Conservation (phyloP, 768 basidiomycete genomes). For the Coprinopsis cinerea region DNA sequence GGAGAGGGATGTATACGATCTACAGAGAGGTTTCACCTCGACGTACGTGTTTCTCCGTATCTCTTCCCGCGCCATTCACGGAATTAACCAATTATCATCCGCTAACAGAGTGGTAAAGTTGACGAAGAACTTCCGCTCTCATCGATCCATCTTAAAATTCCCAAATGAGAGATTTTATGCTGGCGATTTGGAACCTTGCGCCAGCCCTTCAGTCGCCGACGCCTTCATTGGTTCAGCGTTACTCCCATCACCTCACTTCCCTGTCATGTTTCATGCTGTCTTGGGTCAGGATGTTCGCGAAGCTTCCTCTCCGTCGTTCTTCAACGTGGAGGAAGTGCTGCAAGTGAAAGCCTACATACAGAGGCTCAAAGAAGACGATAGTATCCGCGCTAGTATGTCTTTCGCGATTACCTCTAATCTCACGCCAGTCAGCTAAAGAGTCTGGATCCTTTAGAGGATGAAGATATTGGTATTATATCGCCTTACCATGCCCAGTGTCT, state of each 20-base stretch:
- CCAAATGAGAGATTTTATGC: conserved; percentile 58
- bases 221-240: conserved; percentile 32
- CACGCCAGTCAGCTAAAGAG: too few species aligned
- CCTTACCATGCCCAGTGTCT: conserved; percentile 58
- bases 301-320: conserved; percentile 62
- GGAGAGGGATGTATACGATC: conserved; percentile 37
- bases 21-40: conserved; percentile 12
- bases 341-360: conserved; percentile 49
- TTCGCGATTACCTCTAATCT: too few species aligned
- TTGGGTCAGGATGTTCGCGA: conserved; percentile 62
- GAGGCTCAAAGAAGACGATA: conserved; percentile 26
- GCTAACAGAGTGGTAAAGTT: conserved; percentile 52
- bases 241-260: conserved; percentile 41
- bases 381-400: conserved; percentile 36
- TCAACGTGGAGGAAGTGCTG: conserved; percentile 56
- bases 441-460: too few species aligned
- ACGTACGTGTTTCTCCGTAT: neutral
- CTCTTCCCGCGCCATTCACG: conserved; percentile 2
- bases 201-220: conserved; percentile 33
- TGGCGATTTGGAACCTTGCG: conserved; percentile 45
- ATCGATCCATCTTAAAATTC: conserved; percentile 52
- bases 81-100: neutral
- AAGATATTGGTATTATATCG: conserved; percentile 54
- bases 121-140: conserved; percentile 61
- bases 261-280: conserved; percentile 57